Evolutionary conservation across 2,329 filamentous ascomycete species (phyloP), one percentile per base, ranked within the genome.

Genomic region (Cyphellophora europaea): DNA sequence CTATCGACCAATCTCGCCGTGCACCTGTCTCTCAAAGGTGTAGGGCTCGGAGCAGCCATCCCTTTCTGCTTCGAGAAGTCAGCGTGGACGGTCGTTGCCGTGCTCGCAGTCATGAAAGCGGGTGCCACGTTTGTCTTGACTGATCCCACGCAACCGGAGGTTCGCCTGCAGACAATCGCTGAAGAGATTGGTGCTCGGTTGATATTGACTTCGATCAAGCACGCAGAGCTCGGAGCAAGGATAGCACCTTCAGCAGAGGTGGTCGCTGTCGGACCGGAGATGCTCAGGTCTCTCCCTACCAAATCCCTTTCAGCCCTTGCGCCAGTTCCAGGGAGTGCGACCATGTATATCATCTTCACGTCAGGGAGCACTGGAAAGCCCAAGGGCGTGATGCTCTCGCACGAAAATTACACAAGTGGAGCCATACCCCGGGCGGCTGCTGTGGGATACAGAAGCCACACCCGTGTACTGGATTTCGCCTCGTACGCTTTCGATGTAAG

Each of bases 391-490:
- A 36, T 61, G 5, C 51, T 63, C 13, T 49, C 55, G 10, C 61
- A 65, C 38, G 30, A 41, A 10, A 42, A 49, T 2, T 42, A 59
- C 5, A 46, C 53, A 31, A 53, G 50, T 3, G 51, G 56, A 21
- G 53, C 54, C 5, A 48, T 66, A 3, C 63, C 66, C 0, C 70
- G 78, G 46, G 69, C 63, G 0, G 56, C 63, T 1, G 63, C 66
- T 0, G 54, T 78, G 2, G 58, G 63, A 5, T 67, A 44, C 31
- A 47, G 44, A 14, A 40, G 44, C 16, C 28, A 42, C 5, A 55
- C 55, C 0, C 45, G 53, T 8, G 49, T 55, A 3, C 44, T 63
- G 5, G 63, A 69, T 32, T 65, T 64, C 36, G 56, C 61, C 2
- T 54, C 59, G 1, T 64, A 63, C 35, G 63, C 58, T 1, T 69